These are phyloP conservation scores for Penicillium sp. DNA, from an alignment of 2,329 filamentous ascomycete species.

Conservation along the genomic window DNA sequence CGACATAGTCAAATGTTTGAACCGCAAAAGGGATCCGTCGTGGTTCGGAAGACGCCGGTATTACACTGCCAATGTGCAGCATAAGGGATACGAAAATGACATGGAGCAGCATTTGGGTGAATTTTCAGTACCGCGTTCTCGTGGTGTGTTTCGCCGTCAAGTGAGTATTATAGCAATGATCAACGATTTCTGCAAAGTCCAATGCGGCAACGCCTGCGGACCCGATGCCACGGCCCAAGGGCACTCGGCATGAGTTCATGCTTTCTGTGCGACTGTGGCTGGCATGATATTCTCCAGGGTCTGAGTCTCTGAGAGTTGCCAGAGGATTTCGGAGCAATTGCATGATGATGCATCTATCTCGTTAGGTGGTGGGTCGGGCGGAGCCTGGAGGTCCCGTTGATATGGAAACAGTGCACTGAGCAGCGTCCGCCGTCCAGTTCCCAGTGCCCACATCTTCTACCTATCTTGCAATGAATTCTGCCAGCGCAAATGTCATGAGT, in stretches of 20 bases:
- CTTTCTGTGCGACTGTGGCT: neutral
- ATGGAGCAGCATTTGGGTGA: constrained; percentile 6
- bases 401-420: too few species aligned
- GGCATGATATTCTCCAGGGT: too few species aligned
- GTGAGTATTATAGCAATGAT: neutral
- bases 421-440: too few species aligned
- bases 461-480: too few species aligned
- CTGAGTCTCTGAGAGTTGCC: too few species aligned
- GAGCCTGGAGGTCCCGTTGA: too few species aligned
- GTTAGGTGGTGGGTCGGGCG: too few species aligned
- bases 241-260: neutral
- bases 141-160: too few species aligned
- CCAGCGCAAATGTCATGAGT: neutral
- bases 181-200: neutral
- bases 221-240: neutral
- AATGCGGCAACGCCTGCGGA: neutral
- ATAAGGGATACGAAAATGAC: constrained; percentile 5
- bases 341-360: too few species aligned
- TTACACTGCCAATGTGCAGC: constrained; percentile 6
- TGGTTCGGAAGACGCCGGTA: neutral
- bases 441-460: too few species aligned
- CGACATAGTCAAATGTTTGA: constrained; percentile 25
- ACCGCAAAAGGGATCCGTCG: constrained; percentile 2
- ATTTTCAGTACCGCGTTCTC: too few species aligned
- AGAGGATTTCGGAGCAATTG: too few species aligned